These are phyloP conservation scores for Podochytrium sp. DNA, from an alignment of 192 early-diverging fungal genomes.

Conservation along the genomic window DNA sequence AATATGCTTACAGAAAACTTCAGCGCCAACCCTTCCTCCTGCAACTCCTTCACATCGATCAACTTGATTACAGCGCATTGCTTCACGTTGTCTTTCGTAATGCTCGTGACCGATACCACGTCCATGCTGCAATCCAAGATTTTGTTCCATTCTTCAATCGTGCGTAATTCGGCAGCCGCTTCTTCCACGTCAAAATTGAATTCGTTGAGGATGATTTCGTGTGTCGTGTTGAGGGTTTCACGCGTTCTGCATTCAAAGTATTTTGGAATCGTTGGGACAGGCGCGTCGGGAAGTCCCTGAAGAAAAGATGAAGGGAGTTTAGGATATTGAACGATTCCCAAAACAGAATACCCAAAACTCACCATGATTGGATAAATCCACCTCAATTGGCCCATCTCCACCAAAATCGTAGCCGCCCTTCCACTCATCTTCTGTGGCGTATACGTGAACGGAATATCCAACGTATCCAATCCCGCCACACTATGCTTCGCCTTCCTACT, in stretches of 20 bases:
- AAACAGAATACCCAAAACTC: background rate
- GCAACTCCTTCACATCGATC: conserved; percentile 8
- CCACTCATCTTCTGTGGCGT: conserved; percentile 44
- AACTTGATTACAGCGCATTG: background rate
- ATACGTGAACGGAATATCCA: conserved; percentile 53
- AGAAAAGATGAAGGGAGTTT: background rate
- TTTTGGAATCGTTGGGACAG: conserved; percentile 13
- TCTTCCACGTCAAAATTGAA: conserved; percentile 35
- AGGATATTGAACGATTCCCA: background rate
- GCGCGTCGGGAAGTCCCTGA: conserved; percentile 45
- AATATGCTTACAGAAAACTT: conserved; percentile 9
- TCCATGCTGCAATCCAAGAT: conserved; percentile 5
- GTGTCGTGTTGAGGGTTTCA: conserved; percentile 22
- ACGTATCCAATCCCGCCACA: conserved; percentile 43
- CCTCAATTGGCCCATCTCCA: conserved; percentile 42
- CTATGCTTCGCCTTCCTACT: conserved; percentile 27
- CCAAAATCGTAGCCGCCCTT: conserved; percentile 36
- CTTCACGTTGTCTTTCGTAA: conserved; percentile 1
- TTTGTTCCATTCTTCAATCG: conserved; percentile 23
- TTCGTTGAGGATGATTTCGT: conserved; percentile 36
- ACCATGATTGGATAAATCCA: conserved; percentile 60
- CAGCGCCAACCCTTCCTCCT: conserved; percentile 26
- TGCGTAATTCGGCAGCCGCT: background rate
- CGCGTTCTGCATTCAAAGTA: conserved; percentile 37
- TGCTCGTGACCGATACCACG: background rate